These are phyloP conservation scores for Dendrobium chrysotoxum DNA, from an alignment of 106 monocot genomes.

Conservation along the genomic window DNA sequence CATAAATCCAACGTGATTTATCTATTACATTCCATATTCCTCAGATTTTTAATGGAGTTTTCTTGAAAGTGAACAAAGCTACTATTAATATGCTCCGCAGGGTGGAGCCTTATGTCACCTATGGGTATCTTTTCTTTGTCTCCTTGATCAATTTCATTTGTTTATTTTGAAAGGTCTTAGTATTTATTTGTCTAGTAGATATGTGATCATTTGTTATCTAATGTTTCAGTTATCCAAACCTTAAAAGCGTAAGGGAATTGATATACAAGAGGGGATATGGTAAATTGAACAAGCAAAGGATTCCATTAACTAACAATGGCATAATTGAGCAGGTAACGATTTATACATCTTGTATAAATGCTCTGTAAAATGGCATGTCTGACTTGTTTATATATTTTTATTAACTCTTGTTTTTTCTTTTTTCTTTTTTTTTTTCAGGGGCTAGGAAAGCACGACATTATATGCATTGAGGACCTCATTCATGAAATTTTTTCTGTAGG, in stretches of 20 bases:
- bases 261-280: slow-evolving; percentile 36
- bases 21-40: no score
- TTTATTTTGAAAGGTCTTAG: not conserved
- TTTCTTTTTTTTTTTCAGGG: slow-evolving; percentile 3
- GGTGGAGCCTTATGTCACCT: slow-evolving; percentile 45
- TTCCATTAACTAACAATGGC: slow-evolving; percentile 24
- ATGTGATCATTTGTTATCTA: not conserved
- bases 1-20: not conserved
- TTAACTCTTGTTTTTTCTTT: not conserved
- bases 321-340: slow-evolving; percentile 4
- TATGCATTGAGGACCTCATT: slow-evolving; percentile 41
- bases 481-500: slow-evolving; percentile 46
- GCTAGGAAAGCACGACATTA: slow-evolving; percentile 31
- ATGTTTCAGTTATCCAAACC: slow-evolving; percentile 29
- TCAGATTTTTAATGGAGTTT: slow-evolving; percentile 43
- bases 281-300: slow-evolving; percentile 15
- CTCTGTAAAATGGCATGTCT: not conserved
- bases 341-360: not conserved
- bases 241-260: slow-evolving; percentile 37
- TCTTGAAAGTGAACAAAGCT: slow-evolving; percentile 16
- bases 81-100: slow-evolving; percentile 33
- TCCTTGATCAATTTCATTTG: not conserved
- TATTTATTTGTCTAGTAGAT: no score
- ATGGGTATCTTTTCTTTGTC: slow-evolving; percentile 13
- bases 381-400: not conserved